phyloP scores from a whole-genome alignment of 2,329 filamentous ascomycete genomes.

The Alternaria burnsii region DNA sequence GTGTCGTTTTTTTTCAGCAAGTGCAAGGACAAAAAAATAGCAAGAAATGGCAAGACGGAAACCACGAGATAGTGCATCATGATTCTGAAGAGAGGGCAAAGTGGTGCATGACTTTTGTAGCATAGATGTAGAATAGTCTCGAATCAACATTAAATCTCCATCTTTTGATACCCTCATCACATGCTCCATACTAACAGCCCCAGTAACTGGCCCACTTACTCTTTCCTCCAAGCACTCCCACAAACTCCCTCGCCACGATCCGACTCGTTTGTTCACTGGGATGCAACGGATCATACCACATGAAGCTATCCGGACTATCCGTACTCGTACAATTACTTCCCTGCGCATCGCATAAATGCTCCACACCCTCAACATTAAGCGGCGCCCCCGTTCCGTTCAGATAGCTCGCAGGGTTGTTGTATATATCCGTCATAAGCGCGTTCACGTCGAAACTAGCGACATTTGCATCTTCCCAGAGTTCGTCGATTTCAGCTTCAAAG shows the following conservation, averaged over 20 bases:
- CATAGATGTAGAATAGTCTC: background rate
- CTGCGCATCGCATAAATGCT: slow-evolving; percentile 61
- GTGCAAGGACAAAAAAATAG: background rate
- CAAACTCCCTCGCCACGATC: slow-evolving; percentile 65
- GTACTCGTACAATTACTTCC: slow-evolving; percentile 50
- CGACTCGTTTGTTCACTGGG: slow-evolving; percentile 71
- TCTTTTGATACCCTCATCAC: background rate
- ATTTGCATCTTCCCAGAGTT: slow-evolving; percentile 62
- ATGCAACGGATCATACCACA: slow-evolving; percentile 81
- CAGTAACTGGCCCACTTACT: slow-evolving; percentile 59
- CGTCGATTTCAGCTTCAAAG: slow-evolving; percentile 53
- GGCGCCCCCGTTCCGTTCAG: slow-evolving; percentile 67
- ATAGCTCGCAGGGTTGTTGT: slow-evolving; percentile 67
- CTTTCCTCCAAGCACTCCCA: slow-evolving; percentile 61
- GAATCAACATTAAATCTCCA: background rate
- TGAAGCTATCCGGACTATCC: slow-evolving; percentile 63
- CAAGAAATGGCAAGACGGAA: background rate
- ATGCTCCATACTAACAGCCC: slow-evolving; percentile 20
- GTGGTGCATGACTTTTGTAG: background rate
- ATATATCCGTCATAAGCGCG: slow-evolving; percentile 69
- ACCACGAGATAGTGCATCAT: background rate
- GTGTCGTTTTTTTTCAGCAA: background rate
- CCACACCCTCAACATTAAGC: slow-evolving; percentile 68
- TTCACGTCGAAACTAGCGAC: slow-evolving; percentile 75
- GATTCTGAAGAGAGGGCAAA: background rate